Conservation (phyloP, 257 asterid species). For the Solanum okadae region DNA sequence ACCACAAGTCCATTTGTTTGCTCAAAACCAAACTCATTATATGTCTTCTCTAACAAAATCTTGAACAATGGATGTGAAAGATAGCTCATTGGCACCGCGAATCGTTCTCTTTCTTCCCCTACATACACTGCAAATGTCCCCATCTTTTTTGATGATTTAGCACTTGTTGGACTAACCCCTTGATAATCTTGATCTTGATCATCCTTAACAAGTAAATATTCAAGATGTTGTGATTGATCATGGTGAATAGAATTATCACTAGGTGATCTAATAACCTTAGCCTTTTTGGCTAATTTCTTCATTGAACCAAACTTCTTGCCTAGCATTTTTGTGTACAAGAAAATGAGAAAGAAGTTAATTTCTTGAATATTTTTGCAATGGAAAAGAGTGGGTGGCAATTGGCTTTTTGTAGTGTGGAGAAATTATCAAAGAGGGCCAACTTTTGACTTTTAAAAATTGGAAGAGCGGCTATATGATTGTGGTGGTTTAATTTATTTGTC, state of each 20-base stretch:
- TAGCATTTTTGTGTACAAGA: constrained; percentile 20
- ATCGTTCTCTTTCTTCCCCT: constrained; percentile 61
- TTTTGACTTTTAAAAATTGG: constrained; percentile 10
- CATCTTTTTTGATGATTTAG: constrained; percentile 22
- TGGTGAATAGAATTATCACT: background rate
- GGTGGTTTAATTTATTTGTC: background rate
- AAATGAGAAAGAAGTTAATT: background rate
- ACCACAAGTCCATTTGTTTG: constrained; percentile 51
- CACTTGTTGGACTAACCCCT: constrained; percentile 10
- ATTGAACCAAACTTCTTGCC: constrained; percentile 64
- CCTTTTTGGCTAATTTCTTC: constrained; percentile 57
- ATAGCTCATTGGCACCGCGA: constrained; percentile 57
- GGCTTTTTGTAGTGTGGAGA: constrained; percentile 27
- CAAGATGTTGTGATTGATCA: constrained; percentile 10
- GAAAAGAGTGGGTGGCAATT: constrained; percentile 7
- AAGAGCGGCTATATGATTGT: background rate
- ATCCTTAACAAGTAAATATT: constrained; percentile 26
- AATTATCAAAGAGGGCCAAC: constrained; percentile 1
- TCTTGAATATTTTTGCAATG: constrained; percentile 13
- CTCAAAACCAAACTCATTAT: constrained; percentile 52
- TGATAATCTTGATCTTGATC: constrained; percentile 1
- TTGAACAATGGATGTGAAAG: constrained; percentile 80
- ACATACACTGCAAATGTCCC: constrained; percentile 65
- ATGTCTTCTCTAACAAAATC: constrained; percentile 73
- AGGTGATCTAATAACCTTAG: constrained; percentile 9